phyloP scores from a whole-genome alignment of 164 flowering plant genomes.

The Vitis cinerea region DNA sequence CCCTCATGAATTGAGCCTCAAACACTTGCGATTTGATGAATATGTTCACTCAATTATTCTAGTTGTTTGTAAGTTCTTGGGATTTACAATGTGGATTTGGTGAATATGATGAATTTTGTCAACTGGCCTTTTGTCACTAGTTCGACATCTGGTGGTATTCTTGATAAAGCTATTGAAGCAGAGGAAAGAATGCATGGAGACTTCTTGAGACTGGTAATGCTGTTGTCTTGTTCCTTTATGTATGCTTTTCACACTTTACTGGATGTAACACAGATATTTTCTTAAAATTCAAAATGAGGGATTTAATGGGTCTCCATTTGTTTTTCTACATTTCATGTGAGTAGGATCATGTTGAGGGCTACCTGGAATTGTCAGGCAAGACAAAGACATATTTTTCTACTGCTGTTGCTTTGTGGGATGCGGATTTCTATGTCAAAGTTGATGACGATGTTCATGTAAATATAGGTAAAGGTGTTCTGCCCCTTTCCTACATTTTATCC shows the following conservation, averaged over 20 bases:
- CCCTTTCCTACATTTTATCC: neutral
- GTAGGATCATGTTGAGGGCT: constrained; percentile 79
- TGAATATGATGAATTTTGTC: constrained; percentile 2
- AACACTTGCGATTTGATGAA: neutral
- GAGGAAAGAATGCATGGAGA: constrained; percentile 74
- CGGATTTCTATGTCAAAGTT: constrained; percentile 76
- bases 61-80: neutral
- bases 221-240: neutral
- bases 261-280: neutral
- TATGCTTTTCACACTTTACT: neutral
- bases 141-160: constrained; percentile 61
- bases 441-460: constrained; percentile 82
- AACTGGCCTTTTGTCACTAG: constrained; percentile 25
- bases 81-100: neutral
- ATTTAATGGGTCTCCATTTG: neutral
- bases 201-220: constrained; percentile 72
- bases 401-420: constrained; percentile 71
- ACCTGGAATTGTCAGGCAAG: constrained; percentile 74
- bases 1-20: too few relatives aligned
- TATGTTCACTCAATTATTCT: neutral
- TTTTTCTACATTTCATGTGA: constrained; percentile 1
- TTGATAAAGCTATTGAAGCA: constrained; percentile 79
- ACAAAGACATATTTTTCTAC: constrained; percentile 67
- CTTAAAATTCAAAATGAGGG: neutral
- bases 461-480: constrained; percentile 39